Evolutionary conservation across 257 asterid genomes (phyloP), one percentile per base, ranked within the genome.

Genomic region (Linderniella brevidens): DNA sequence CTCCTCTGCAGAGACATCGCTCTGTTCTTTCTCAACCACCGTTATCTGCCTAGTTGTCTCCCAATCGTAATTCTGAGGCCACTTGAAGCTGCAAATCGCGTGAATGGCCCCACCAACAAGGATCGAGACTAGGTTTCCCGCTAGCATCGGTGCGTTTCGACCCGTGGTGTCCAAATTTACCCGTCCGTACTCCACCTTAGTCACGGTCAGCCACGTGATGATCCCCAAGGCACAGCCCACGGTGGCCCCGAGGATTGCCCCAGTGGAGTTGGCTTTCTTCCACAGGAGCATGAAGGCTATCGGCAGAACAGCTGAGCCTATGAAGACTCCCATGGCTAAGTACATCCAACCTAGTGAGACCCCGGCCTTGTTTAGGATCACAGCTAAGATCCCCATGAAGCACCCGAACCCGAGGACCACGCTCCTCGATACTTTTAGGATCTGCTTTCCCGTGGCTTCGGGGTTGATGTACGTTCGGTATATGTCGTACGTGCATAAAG

Each of bases 291-390:
- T 70, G 68, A 86, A 77, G 11, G 94, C 97, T 62, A 86, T 79
- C 57, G 97, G 97, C 29, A 79, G 5, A 52, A 86, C 97, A 4
- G 94, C 97, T 0, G 94, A 82, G 0, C 93, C 97, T 4, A 86
- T 76, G 68, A 86, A 78, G 7, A 82, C 87, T 37, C 94, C 97
- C 93, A 66, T 79, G 4, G 94, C 93, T 35, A 86, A 70, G 52
- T 86, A 86, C 93, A 86, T 86, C 97, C 93, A 86, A 18, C 93
- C 94, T 1, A 86, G 79, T 15, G 97, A 82, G 38, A 86, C 92
- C 12, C 92, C 82, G 0, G 93, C 94, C 54, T 70, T 82, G 76
- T 86, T 86, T 48, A 86, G 51, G 42, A 77, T 68, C 35, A 82
- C 94, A 0, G 97, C 97, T 51, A 86, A 53, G 16, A 86, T 77